Evolutionary conservation across 192 early-diverging fungal species (phyloP), one percentile per base, ranked within the genome.

Genomic region (Dissophora globulifera): DNA sequence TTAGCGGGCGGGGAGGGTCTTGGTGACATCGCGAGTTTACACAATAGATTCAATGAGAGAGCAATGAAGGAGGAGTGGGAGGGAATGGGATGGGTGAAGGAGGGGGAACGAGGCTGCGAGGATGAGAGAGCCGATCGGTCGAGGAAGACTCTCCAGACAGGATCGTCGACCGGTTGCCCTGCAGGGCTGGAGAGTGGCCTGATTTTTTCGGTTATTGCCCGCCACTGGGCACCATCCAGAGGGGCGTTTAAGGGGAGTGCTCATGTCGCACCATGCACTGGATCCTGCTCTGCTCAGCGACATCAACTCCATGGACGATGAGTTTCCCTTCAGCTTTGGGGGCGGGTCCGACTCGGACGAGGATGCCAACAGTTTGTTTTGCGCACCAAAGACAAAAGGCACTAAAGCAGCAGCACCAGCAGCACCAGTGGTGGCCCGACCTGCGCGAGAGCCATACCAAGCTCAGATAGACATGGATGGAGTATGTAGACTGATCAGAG

Each of bases 321-420:
- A 67, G 49, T 76, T 76, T 38, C 72, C 72, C 40, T 76, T 76
- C 58, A 58, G 50, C 50, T 76, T 76, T 23, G 72, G 63, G 29
- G 27, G 27, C 16, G 45, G 25, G 20, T 76, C 72, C 15, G 72
- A 76, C 42, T 22, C 56, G n/a, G 69, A 71, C 8, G 46, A 48
- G 11, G 57, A 15, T 27, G 35, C 42, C 17, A 58, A 66, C 2
- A 64, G 64, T 22, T 26, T 76, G 22, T 76, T 76, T 26, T 76
- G 72, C 40, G 50, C 63, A 7, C 63, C 63, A 5, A 62, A 62
- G 8, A 43, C 26, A 15, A 38, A 45, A 12, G 16, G 41, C 26
- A 27, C 29, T 16, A 69, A 46, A 32, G 25, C 43, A 15, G 46
- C 43, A 30, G 62, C 57, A 38, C 32, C 50, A 7, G 20, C n/a